Evolutionary conservation across 2,329 filamentous ascomycete genomes (phyloP), one percentile per base, ranked within the genome.

Genomic region (Diaporthe longicolla): DNA sequence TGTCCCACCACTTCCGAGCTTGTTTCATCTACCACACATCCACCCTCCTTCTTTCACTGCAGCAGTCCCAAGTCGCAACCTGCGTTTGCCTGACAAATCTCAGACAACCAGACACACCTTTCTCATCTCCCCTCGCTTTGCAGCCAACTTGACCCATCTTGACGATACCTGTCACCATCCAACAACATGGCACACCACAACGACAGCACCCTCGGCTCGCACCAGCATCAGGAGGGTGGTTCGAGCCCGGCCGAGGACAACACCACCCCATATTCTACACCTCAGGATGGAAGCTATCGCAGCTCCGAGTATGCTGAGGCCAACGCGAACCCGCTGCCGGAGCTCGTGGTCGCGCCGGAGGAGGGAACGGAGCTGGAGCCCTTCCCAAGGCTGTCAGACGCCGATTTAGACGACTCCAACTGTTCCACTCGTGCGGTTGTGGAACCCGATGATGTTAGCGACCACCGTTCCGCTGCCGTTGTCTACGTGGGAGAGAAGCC

Each of bases 261-360:
- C 45, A 24, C 21, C 45, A 50, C 21, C 45, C 8, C 9, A 5
- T 1, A 4, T 24, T n/a, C 21, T 5, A 21, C 35, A 26, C 26
- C 37, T 6, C 10, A 52, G 37, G 65, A 24, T 35, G 11, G 24
- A 3, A 52, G 5, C 61, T 45, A 24, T 21, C 24, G 63, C 10
- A 55, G 26, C 19, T 74, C 74, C 4, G 59, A 71, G 48, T 75
- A 74, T 17, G 72, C 63, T 11, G 74, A 75, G 72, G 70, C 52
- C 7, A 65, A 50, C 26, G 55, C 45, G 19, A 75, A 75, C 24
- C 74, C 74, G 35, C 29, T 70, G 21, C 74, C 74, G 0, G 40
- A 75, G 50, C 19, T 75, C 7, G 72, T 29, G 24, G 43, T 72
- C 3, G 61, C 72, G 8, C 40, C 40, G 40, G 40, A 43, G 40